These are phyloP conservation scores for Penicillium brasilianum DNA, from an alignment of 2,329 filamentous ascomycete species.

Conservation along the genomic window DNA sequence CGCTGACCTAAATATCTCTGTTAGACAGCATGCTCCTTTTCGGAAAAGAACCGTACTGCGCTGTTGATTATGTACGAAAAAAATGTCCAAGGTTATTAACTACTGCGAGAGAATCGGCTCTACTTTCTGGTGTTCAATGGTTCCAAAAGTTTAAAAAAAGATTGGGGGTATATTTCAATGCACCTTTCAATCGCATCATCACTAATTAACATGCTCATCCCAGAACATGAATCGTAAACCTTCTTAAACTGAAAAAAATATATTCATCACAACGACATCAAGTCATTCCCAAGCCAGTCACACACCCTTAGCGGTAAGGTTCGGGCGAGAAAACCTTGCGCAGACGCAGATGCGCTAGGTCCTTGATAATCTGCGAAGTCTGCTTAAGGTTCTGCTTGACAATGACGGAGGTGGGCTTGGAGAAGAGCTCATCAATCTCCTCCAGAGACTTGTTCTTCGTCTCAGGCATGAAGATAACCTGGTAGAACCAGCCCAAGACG, in stretches of 20 bases:
- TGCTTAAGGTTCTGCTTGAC: conserved; percentile 63
- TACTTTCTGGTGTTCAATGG: too few species aligned
- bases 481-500: conserved; percentile 71
- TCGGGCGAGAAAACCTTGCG: conserved; percentile 54
- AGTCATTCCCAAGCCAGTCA: background rate
- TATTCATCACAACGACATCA: background rate
- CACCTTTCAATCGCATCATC: conserved; percentile 11
- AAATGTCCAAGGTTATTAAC: too few species aligned
- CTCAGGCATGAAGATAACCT: conserved; percentile 74
- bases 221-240: conserved; percentile 5
- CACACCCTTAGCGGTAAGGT: conserved; percentile 19
- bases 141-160: conserved; percentile 4
- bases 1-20: too few species aligned
- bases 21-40: too few species aligned
- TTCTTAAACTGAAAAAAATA: background rate
- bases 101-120: too few species aligned
- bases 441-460: conserved; percentile 73
- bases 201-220: conserved; percentile 15
- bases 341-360: conserved; percentile 51
- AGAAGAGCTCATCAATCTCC: conserved; percentile 72
- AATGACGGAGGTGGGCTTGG: conserved; percentile 65
- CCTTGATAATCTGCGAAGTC: conserved; percentile 51
- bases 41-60: too few species aligned
- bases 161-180: conserved; percentile 21
- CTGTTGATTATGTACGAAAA: too few species aligned